Conservation (phyloP, 1,284 basidiomycete species). For the Golubevia sp. region DNA sequence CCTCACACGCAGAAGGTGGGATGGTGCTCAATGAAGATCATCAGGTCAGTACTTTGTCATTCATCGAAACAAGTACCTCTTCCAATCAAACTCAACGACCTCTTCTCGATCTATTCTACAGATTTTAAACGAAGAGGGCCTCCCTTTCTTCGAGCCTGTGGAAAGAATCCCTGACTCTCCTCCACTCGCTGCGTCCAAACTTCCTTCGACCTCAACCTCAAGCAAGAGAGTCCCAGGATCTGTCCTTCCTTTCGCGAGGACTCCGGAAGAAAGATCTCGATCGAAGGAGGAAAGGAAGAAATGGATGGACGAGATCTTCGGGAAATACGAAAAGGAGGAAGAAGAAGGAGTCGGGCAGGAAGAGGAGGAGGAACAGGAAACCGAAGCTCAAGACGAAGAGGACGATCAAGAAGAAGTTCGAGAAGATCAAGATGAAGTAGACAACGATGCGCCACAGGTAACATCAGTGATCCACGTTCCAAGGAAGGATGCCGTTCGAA, state of each 20-base stretch:
- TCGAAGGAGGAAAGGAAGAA: constrained; percentile 21
- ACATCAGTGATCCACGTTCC: no score
- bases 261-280: background rate
- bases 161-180: constrained; percentile 30
- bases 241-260: constrained; percentile 26
- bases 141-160: constrained; percentile 53
- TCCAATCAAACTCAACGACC: no score
- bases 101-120: constrained; percentile 1
- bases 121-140: constrained; percentile 55
- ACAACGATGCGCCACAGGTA: background rate
- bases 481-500: background rate
- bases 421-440: background rate
- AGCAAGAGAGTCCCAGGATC: constrained; percentile 9
- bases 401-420: constrained; percentile 12
- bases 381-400: background rate
- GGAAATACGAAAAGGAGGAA: constrained; percentile 33
- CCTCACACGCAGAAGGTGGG: no score
- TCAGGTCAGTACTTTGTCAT: no score
- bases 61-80: no score
- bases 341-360: constrained; percentile 18
- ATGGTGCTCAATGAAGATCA: no score
- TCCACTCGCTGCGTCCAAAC: constrained; percentile 2
- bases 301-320: constrained; percentile 46
- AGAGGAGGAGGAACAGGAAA: background rate
- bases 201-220: background rate